A percentile compares a stretch with the other conserved stretches of the same genome.
phyloP scores from a whole-genome alignment of 2,329 filamentous ascomycete genomes.

The Didymella segeticola region DNA sequence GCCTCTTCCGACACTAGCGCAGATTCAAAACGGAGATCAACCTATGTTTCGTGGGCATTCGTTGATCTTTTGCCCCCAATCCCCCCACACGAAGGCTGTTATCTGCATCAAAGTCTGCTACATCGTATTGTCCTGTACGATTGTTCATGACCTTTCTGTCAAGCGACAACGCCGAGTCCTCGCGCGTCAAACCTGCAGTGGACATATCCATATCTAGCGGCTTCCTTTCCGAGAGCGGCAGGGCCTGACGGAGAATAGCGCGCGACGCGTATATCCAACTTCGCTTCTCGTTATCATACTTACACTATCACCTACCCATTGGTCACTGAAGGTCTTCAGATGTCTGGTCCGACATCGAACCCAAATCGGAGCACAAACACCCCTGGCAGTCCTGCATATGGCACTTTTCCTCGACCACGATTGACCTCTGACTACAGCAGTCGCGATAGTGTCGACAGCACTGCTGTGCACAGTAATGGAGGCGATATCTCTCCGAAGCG shows the following conservation, averaged over 20 bases:
- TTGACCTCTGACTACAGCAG: constrained; percentile 23
- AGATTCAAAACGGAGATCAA: constrained; percentile 15
- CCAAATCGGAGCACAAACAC: constrained; percentile 31
- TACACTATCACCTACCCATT: neutral
- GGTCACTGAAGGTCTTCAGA: constrained; percentile 23
- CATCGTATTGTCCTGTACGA: neutral
- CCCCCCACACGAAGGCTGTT: constrained; percentile 3
- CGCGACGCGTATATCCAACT: neutral
- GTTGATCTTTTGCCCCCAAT: constrained; percentile 5
- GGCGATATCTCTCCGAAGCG: constrained; percentile 32
- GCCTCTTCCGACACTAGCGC: neutral
- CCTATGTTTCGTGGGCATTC: constrained; percentile 7
- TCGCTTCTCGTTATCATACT: neutral
- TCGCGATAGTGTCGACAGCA: constrained; percentile 29
- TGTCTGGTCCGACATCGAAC: constrained; percentile 39
- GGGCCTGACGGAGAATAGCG: constrained; percentile 4
- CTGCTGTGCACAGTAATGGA: constrained; percentile 26
- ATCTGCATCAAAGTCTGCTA: neutral
- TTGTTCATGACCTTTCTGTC: neutral
- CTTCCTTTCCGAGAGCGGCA: neutral
- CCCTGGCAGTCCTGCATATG: constrained; percentile 30
- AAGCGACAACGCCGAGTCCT: neutral
- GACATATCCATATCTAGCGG: neutral
- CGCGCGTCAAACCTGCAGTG: neutral
- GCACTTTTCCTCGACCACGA: constrained; percentile 31